Evolutionary conservation across 257 asterid species (phyloP).

Genomic region (Fraxinus excelsior): DNA sequence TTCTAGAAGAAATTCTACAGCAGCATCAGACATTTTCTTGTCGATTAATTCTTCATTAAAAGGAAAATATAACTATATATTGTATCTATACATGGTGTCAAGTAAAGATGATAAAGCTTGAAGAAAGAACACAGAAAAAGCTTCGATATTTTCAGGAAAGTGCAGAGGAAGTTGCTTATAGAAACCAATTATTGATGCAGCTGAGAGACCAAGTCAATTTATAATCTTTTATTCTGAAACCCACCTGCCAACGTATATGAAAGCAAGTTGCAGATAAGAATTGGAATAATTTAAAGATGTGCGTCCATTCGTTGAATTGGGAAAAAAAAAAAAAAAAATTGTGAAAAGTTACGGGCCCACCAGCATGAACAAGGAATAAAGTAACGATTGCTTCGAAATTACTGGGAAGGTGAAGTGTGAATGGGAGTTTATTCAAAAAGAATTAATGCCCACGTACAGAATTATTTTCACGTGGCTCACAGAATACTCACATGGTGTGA

Average conservation of each 20-base stretch:
- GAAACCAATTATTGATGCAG: too few relatives aligned
- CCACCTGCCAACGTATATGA: not conserved
- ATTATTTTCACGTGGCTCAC: too few relatives aligned
- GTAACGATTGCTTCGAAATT: not conserved
- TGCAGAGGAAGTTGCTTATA: too few relatives aligned
- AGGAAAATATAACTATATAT: not conserved
- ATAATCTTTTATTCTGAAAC: not conserved
- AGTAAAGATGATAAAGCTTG: not conserved
- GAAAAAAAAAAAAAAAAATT: too few relatives aligned
- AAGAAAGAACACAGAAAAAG: too few relatives aligned
- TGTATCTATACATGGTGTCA: not conserved
- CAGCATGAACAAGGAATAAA: too few relatives aligned
- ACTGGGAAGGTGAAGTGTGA: not conserved
- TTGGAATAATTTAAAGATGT: not conserved
- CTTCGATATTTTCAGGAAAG: too few relatives aligned
- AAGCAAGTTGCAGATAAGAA: too few relatives aligned
- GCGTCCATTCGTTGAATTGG: not conserved
- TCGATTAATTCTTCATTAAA: not conserved
- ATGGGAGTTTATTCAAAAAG: too few relatives aligned
- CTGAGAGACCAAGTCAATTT: not conserved
- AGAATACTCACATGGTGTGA: too few relatives aligned
- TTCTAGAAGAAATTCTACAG: conserved; percentile 52
- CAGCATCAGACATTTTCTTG: conserved; percentile 52
- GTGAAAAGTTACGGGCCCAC: not conserved
- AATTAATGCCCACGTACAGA: too few relatives aligned